Evolutionary conservation across 257 asterid genomes (phyloP), one percentile per base, ranked within the genome.

Genomic region (Voacanga thouarsii): DNA sequence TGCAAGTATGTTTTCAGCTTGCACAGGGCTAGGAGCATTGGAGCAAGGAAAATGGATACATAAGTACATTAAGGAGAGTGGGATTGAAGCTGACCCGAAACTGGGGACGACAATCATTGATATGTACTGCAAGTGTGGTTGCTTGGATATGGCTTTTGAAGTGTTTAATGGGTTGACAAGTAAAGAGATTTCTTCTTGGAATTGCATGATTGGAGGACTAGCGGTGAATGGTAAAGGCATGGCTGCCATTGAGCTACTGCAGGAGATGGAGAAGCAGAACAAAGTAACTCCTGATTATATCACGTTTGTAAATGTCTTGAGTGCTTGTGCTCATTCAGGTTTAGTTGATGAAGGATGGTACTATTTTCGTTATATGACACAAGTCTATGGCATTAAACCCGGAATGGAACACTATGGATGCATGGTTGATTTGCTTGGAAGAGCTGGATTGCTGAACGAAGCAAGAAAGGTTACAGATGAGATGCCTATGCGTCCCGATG

Each of bases 401-500:
- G 80, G 97, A 75, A 92, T 88, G 96, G 97, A 92, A 87, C 98
- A 93, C 80, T 90, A 89, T 33, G 98, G 98, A 68, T 92, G 98
- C 71, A 65, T 92, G 76, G 97, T 94, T 80, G 98, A 94, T 87
- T 84, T 94, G 85, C 85, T 94, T 2, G 98, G 98, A n/a, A 71
- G 98, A 78, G 96, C 97, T 6, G 97, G 97, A 69, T 81, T 89
- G 65, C 79, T 94, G 9, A 91, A 85, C 30, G 96, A 92, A 82
- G 97, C 97, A 12, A 85, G 64, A 78, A 78, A 78, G 23, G 88
- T 89, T 45, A 83, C 88, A 61, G 73, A 81, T 11, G 81, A 83
- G 7, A 94, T 94, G 98, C 98, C 96, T 15, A 83, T 89, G 87
- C 89, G 80, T 19, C 86, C 97, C 2, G 91, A 94, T 79, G 94